These are phyloP conservation scores for Microascus cirrosus DNA, from an alignment of 2,329 filamentous ascomycete species.

Conservation along the genomic window DNA sequence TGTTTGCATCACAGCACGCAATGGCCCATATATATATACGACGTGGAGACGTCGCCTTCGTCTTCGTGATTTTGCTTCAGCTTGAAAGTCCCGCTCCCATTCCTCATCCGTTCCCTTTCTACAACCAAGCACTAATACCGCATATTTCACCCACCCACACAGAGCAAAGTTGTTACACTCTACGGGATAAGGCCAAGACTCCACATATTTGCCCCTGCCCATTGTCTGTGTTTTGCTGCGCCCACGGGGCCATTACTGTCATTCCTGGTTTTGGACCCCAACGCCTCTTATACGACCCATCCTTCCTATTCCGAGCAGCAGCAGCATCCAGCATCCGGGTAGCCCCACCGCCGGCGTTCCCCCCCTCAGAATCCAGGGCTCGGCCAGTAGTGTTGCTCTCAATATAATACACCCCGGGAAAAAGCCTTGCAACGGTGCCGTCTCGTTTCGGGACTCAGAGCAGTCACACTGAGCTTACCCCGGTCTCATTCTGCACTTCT, in stretches of 20 bases:
- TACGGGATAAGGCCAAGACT: background rate
- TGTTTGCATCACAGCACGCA: background rate
- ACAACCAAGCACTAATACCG: background rate
- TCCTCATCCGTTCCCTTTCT: background rate
- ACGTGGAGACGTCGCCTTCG: background rate
- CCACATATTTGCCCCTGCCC: background rate
- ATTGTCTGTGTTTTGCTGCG: background rate
- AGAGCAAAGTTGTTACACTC: background rate
- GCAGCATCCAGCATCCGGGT: background rate
- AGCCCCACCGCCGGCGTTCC: background rate
- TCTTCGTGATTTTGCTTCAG: background rate
- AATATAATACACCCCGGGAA: background rate
- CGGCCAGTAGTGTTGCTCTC: background rate
- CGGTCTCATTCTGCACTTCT: background rate
- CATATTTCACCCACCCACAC: background rate
- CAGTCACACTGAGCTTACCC: background rate
- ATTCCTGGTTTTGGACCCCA: background rate
- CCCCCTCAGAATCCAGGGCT: background rate
- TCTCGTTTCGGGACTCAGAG: background rate
- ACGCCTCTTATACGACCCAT: background rate
- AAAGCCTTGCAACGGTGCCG: background rate
- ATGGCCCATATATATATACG: background rate
- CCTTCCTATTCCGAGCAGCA: background rate
- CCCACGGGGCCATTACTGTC: background rate
- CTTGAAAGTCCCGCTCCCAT: background rate